Conservation (phyloP, 345 rosid species). For the Anacardium occidentale region DNA sequence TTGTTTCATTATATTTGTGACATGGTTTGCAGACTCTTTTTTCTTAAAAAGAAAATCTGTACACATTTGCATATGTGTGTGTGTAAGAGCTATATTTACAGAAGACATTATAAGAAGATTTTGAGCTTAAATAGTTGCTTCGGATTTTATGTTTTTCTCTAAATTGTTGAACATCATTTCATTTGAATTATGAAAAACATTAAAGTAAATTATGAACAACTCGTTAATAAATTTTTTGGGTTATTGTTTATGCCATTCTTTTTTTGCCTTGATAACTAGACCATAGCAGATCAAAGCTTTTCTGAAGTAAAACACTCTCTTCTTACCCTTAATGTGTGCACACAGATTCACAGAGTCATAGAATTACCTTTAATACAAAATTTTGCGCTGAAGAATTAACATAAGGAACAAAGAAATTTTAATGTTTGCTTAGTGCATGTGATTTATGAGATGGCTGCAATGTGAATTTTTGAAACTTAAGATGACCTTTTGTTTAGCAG, state of each 20-base stretch:
- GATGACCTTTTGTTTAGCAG: constrained; percentile 7
- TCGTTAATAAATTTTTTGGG: background rate
- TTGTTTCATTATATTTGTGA: background rate
- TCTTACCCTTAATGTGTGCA: background rate
- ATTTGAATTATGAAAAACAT: background rate
- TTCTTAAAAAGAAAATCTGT: background rate
- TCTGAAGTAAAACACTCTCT: background rate
- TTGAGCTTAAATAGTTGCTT: background rate
- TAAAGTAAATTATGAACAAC: constrained; percentile 2
- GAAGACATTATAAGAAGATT: background rate
- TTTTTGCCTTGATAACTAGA: background rate
- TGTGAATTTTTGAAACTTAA: background rate
- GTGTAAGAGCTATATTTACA: background rate
- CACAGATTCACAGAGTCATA: background rate
- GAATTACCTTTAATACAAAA: background rate
- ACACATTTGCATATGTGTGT: too few species aligned
- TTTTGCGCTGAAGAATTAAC: background rate
- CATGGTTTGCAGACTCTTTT: background rate
- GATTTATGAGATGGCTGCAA: constrained; percentile 9
- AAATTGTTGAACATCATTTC: background rate
- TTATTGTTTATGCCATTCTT: background rate
- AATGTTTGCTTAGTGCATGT: background rate
- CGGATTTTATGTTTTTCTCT: background rate
- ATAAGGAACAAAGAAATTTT: background rate
- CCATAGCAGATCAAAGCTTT: constrained; percentile 7